Evolutionary conservation across 108 stramenopile species (phyloP), one percentile per base, ranked within the genome.

Genomic region (Cylindrotheca closterium): DNA sequence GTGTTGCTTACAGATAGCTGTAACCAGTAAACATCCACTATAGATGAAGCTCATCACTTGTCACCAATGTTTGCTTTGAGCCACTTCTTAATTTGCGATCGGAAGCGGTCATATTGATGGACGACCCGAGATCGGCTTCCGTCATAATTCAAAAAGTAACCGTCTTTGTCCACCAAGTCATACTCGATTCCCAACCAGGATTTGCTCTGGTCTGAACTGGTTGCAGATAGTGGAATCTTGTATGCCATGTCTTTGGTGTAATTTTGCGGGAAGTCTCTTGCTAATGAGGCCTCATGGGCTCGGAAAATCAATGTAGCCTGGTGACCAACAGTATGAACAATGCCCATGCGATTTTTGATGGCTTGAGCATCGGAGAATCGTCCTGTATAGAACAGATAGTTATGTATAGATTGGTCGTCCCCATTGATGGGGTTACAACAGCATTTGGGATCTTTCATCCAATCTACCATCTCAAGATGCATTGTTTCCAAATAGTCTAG

Each of bases 381-480:
- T 28, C 80, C 80, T 7, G 83, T 69, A 47, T 90, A 90, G 69
- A 67, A 90, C 47, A 90, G 52, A 49, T 82, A 87, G 61, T 90
- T 90, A 71, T 90, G 89, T 63, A 91, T 84, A 12, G 78, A 76
- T 70, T 87, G 85, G 49, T 90, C 75, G 37, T 81, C 75, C 17
- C 71, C 86, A 18, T 67, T 51, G 57, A 71, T 87, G 23, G 74
- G 58, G 45, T 67, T 59, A 27, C 81, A 74, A 22, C 80, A 74
- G 49, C 83, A 84, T 23, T 88, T 81, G 47, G 61, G 54, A 54
- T 69, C 47, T 19, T 33, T 49, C 23, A 71, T 84, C 89, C 86
- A 88, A 18, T 51, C 51, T 29, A 76, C 70, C 67, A 91, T 84
- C 72, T 91, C 89, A 26, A 68, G 60, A 57, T 72, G 60, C 83